Evolutionary conservation across 768 basidiomycete species (phyloP).

Genomic region (Suillus subalutaceus): DNA sequence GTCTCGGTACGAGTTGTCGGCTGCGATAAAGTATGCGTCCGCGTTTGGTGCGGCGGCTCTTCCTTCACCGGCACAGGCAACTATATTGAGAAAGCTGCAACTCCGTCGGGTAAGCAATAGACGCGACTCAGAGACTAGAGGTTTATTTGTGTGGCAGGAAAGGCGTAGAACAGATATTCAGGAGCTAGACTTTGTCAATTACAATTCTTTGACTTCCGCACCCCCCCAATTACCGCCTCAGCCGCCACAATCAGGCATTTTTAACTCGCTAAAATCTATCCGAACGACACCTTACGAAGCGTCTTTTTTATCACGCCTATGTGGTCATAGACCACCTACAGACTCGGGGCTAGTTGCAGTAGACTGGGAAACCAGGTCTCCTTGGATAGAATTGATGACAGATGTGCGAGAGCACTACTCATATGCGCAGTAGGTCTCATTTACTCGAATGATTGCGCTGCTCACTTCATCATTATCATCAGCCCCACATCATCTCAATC

Average conservation of each 20-base stretch:
- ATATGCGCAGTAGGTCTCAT: slow-evolving; percentile 56
- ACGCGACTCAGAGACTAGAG: not conserved
- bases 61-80: slow-evolving; percentile 33
- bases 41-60: slow-evolving; percentile 18
- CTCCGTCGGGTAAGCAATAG: slow-evolving; percentile 35
- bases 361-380: slow-evolving; percentile 72
- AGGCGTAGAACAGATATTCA: slow-evolving; percentile 20
- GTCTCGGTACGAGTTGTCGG: slow-evolving; percentile 41
- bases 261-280: slow-evolving; percentile 59
- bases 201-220: slow-evolving; percentile 28
- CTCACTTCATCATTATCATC: slow-evolving; percentile 12
- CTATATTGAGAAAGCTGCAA: slow-evolving; percentile 49
- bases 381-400: slow-evolving; percentile 77
- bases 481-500: slow-evolving; percentile 60
- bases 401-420: slow-evolving; percentile 70
- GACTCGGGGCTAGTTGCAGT: slow-evolving; percentile 49
- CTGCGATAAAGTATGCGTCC: slow-evolving; percentile 35
- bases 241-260: slow-evolving; percentile 33
- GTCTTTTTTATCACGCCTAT: slow-evolving; percentile 70
- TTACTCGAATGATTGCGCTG: not conserved
- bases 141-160: slow-evolving; percentile 21
- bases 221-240: slow-evolving; percentile 30
- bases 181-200: slow-evolving; percentile 5
- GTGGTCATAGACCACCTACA: slow-evolving; percentile 39
- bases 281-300: slow-evolving; percentile 62